phyloP scores from a whole-genome alignment of 345 rosid genomes.

The thale cress (Arabidopsis thaliana) region TAIR10.1 NC_003074.8:10782501-10783000 shows the following conservation, averaged over 20 bases:
- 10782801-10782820: conserved; percentile 56
- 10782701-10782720: conserved; percentile 57
- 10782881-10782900: conserved; percentile 73
- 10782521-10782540: conserved; percentile 58
- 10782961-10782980: conserved; percentile 78
- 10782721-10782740: conserved; percentile 52
- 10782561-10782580: conserved; percentile 63
- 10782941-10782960: conserved; percentile 80
- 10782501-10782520: conserved; percentile 54
- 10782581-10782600: conserved; percentile 53
- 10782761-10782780: conserved; percentile 48
- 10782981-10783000: conserved; percentile 96
- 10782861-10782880: conserved; percentile 67
- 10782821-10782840: conserved; percentile 61
- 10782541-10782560: conserved; percentile 68
- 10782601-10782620: conserved; percentile 52
- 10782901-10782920: conserved; percentile 60
- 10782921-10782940: conserved; percentile 78
- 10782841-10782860: conserved; percentile 72
- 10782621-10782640: conserved; percentile 49
- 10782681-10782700: conserved; percentile 56
- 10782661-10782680: conserved; percentile 47
- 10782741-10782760: conserved; percentile 57
- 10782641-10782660: conserved; percentile 52
- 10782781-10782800: conserved; percentile 71